phyloP scores from a whole-genome alignment of 2,329 filamentous ascomycete species.

The Didymella glomerata region DNA sequence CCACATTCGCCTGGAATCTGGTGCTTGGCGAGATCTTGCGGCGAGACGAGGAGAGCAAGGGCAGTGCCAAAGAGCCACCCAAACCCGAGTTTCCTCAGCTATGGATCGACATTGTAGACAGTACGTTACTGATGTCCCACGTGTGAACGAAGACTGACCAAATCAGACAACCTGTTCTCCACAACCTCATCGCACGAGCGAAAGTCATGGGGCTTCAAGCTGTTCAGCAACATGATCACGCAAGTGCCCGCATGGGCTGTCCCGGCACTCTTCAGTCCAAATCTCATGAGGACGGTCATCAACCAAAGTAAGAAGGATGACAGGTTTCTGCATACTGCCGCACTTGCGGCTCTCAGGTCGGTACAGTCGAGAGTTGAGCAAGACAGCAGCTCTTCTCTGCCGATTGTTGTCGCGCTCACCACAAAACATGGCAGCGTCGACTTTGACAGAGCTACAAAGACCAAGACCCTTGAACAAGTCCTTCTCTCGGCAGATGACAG shows the following conservation, averaged over 20 bases:
- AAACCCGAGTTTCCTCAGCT: conserved; percentile 72
- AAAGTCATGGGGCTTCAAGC: conserved; percentile 89
- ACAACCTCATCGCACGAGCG: conserved; percentile 83
- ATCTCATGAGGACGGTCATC: conserved; percentile 69
- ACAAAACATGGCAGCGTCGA: conserved; percentile 74
- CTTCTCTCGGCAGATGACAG: conserved; percentile 66
- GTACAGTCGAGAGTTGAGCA: conserved; percentile 71
- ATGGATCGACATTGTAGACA: conserved; percentile 87
- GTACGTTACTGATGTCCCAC: conserved; percentile 60
- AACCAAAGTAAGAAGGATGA: conserved; percentile 50
- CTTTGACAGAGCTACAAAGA: conserved; percentile 86
- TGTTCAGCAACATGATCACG: conserved; percentile 79
- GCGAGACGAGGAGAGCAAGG: conserved; percentile 34
- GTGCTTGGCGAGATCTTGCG: conserved; percentile 63
- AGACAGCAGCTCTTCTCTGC: conserved; percentile 64
- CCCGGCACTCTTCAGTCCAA: conserved; percentile 77
- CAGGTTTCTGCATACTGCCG: conserved; percentile 67
- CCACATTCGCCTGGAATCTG: conserved; percentile 88
- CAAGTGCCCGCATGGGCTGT: conserved; percentile 60
- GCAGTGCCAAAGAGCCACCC: conserved; percentile 43
- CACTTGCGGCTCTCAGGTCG: conserved; percentile 76
- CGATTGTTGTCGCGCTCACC: conserved; percentile 73
- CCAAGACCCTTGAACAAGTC: conserved; percentile 81
- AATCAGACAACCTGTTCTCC: conserved; percentile 80
- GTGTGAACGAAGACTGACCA: conserved; percentile 15